Conservation (phyloP, 495 filamentous ascomycete species). For the Annulohypoxylon bovei region DNA sequence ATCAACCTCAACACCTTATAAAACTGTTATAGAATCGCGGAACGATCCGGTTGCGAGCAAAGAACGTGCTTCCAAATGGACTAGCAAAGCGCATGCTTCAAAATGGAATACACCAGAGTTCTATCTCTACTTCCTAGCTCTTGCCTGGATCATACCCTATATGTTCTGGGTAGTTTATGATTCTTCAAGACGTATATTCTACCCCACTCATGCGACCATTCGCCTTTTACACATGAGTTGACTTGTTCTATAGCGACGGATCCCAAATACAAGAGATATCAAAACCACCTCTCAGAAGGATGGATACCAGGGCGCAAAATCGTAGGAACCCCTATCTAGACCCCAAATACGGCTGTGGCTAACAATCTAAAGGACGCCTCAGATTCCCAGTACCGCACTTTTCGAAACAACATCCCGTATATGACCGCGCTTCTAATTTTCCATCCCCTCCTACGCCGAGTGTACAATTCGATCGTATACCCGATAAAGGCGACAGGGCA, state of each 20-base stretch:
- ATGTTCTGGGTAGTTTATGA: conserved; percentile 92
- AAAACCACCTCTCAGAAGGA: conserved; percentile 75
- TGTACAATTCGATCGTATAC: conserved; percentile 65
- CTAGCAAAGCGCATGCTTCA: conserved; percentile 60
- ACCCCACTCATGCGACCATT: neutral
- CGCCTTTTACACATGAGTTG: neutral
- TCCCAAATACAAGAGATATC: conserved; percentile 81
- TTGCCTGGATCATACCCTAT: conserved; percentile 73
- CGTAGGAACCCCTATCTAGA: conserved; percentile 57
- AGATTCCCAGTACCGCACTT: conserved; percentile 86
- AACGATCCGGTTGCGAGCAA: conserved; percentile 45
- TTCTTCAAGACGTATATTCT: conserved; percentile 80
- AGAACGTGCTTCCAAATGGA: conserved; percentile 50
- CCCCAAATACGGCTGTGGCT: neutral
- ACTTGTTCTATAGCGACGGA: conserved; percentile 69
- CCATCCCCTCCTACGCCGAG: conserved; percentile 79
- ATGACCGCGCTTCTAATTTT: conserved; percentile 73
- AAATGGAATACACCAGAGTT: conserved; percentile 92
- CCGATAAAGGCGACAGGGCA: conserved; percentile 33
- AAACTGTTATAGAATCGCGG: conserved; percentile 56
- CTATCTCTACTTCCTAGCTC: conserved; percentile 79
- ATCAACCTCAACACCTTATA: conserved; percentile 72
- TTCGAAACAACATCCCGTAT: conserved; percentile 87
- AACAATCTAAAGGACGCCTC: conserved; percentile 75
- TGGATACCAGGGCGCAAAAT: conserved; percentile 97